Conservation (phyloP, 352 stramenopile genomes). For the Globisporangium emineosum region DNA sequence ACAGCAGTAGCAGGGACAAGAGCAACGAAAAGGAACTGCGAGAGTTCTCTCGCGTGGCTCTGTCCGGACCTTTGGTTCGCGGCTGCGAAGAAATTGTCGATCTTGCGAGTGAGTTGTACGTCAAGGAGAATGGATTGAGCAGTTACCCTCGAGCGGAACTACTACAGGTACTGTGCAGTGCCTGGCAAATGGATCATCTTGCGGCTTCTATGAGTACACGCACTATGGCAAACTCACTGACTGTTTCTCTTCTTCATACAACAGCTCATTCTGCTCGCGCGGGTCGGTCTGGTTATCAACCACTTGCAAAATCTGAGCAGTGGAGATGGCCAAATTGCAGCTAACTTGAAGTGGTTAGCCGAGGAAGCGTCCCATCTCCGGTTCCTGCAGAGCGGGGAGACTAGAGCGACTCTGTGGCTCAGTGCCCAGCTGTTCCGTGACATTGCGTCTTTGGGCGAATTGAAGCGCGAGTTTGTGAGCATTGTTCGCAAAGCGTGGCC, state of each 20-base stretch:
- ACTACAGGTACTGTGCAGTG: constrained; percentile 31
- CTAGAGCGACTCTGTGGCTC: constrained; percentile 26
- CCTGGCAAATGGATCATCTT: neutral
- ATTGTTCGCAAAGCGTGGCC: constrained; percentile 35
- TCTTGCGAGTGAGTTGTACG: constrained; percentile 24
- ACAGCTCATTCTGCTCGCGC: constrained; percentile 40
- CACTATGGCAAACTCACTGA: neutral
- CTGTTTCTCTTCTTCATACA: neutral
- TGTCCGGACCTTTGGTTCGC: constrained; percentile 21
- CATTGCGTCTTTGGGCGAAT: constrained; percentile 25
- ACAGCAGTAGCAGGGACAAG: constrained; percentile 2
- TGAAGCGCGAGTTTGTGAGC: constrained; percentile 31
- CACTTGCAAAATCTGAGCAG: constrained; percentile 14
- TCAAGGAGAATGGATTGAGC: constrained; percentile 37
- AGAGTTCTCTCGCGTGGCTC: constrained; percentile 25
- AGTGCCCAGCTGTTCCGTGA: constrained; percentile 19
- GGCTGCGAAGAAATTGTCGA: constrained; percentile 34
- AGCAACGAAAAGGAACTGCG: constrained; percentile 5
- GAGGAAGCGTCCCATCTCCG: constrained; percentile 20
- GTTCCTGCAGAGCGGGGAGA: constrained; percentile 22
- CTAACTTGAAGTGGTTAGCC: constrained; percentile 10
- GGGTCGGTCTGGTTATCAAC: constrained; percentile 31
- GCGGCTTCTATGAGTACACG: neutral
- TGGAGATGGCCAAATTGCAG: constrained; percentile 5
- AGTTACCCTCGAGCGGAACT: constrained; percentile 29